Percentiles rank a stretch among this genome's conserved stretches.
phyloP scores from a whole-genome alignment of 140 eudicot genomes.

The Oenanthe javanica region DNA sequence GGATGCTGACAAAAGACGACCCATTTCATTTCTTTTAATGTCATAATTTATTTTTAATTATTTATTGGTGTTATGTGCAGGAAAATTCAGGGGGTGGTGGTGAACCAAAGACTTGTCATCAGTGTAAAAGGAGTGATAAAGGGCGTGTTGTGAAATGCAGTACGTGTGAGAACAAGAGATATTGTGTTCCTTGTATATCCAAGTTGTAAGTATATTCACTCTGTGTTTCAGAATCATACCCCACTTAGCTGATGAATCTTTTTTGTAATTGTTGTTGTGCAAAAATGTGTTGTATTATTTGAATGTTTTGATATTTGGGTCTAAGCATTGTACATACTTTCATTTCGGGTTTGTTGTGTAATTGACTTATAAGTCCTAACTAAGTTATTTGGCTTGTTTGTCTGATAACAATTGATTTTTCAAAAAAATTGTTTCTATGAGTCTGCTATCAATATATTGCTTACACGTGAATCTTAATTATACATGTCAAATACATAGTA shows the following conservation, averaged over 20 bases:
- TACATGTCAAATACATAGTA: no score
- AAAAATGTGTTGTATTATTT: neutral
- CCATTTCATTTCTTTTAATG: neutral
- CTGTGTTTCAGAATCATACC: no score
- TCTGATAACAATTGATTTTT: neutral
- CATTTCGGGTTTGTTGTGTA: neutral
- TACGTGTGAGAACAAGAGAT: neutral
- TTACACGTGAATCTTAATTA: no score
- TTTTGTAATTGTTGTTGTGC: neutral
- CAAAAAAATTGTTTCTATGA: no score
- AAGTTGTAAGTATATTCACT: neutral
- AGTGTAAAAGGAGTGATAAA: neutral
- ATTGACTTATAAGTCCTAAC: neutral
- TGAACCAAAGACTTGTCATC: neutral
- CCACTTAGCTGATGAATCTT: neutral
- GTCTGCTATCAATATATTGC: no score
- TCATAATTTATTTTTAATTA: neutral
- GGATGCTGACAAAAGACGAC: neutral
- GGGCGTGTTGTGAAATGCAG: neutral
- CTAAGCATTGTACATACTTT: no score
- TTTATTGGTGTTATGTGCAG: neutral
- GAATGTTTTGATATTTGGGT: no score
- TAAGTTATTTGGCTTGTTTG: neutral
- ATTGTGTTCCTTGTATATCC: neutral
- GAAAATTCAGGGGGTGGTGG: neutral